Evolutionary conservation across 2,329 filamentous ascomycete genomes (phyloP), one percentile per base, ranked within the genome.

Genomic region (Penicillium hordei): DNA sequence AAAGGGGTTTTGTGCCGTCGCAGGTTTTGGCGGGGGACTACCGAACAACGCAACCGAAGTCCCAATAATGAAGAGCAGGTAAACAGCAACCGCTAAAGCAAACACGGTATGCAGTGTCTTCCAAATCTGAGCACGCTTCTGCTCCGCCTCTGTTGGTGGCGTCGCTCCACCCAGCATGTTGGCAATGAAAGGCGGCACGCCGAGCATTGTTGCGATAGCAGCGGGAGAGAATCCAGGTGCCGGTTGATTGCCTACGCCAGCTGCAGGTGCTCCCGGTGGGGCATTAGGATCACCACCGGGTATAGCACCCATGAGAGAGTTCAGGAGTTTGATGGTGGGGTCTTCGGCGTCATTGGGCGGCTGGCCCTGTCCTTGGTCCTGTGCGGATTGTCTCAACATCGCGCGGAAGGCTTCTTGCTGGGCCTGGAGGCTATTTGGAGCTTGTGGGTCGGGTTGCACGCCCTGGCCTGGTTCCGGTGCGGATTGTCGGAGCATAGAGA

Each of bases 71-170:
- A 75, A 68, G 0, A 79, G 60, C 38, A 79, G 77, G 70, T 87
- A 88, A 40, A 82, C 63, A 0, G 82, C 84, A 23, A 86, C 74
- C 2, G 72, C 66, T n/a, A 86, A 68, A 4, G 84, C 80, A 68
- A 87, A 86, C 17, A 86, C 45, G 5, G 81, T 78, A 66, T 88
- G 86, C 10, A 86, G 68, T 23, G 84, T 70, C 52, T 83, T 81
- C 85, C 85, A 87, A 10, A 83, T 62, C 43, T 63, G 67, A 36
- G 69, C 61, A 13, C 67, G 67, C 52, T 71, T 71, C 61, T 74
- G 68, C 59, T 76, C 70, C 45, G 70, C 65, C 15, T 75, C 69
- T 5, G 71, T 72, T 56, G 72, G 74, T 58, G 70, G 75, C 34
- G 71, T 67, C 23, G 70, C 72, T 56, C 73, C 71, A 36, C 72